Evolutionary conservation across 768 basidiomycete genomes (phyloP).

Genomic region (Mrakia blollopis): DNA sequence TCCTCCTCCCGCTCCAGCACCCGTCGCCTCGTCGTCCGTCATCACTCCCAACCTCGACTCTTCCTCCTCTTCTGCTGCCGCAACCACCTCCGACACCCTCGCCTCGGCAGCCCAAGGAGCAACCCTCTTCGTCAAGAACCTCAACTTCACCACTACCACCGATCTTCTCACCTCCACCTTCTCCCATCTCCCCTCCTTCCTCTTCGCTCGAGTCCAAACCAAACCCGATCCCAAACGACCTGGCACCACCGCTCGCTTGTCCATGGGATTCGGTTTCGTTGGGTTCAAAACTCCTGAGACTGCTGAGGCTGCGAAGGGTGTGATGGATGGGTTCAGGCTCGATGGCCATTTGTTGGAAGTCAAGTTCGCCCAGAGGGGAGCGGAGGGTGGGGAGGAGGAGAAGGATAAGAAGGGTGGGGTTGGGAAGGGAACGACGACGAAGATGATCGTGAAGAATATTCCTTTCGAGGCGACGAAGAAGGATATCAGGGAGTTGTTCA

Average conservation of each 20-base stretch:
- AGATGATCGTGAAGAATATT: conserved; percentile 97
- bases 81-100: conserved; percentile 12
- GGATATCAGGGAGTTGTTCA: conserved; percentile 82
- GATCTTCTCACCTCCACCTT: conserved; percentile 67
- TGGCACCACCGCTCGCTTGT: conserved; percentile 52
- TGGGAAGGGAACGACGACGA: conserved; percentile 66
- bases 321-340: conserved; percentile 72
- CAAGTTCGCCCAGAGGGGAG: conserved; percentile 76
- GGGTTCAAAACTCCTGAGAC: conserved; percentile 74
- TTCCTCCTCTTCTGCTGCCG: not conserved
- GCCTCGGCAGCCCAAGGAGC: conserved; percentile 53
- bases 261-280: conserved; percentile 95
- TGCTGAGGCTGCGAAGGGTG: conserved; percentile 68
- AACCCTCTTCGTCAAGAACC: conserved; percentile 90
- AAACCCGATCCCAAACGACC: conserved; percentile 79
- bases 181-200: conserved; percentile 67
- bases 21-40: not conserved
- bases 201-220: conserved; percentile 83
- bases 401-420: conserved; percentile 44
- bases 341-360: conserved; percentile 82
- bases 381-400: conserved; percentile 50
- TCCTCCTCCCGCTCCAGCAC: not conserved
- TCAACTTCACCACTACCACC: conserved; percentile 84
- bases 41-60: conserved; percentile 12
- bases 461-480: conserved; percentile 94